phyloP scores from a whole-genome alignment of 164 flowering plant genomes.

The Stephania yunnanensis region DNA sequence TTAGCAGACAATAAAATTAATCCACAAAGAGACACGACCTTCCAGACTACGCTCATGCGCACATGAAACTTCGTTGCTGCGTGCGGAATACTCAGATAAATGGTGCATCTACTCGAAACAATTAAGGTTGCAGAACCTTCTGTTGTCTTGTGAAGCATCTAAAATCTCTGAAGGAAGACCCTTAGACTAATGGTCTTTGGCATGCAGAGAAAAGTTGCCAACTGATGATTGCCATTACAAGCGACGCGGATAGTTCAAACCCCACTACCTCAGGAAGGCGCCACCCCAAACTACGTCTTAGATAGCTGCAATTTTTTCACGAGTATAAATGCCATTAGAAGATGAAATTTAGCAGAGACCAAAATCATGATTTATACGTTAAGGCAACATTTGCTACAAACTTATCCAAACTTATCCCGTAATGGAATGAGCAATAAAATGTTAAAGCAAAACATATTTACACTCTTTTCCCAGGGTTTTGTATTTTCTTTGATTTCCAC shows the following conservation, averaged over 20 bases:
- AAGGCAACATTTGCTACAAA: not conserved
- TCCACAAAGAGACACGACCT: not conserved
- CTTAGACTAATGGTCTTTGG: conserved; percentile 73
- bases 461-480: not conserved
- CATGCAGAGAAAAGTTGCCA: conserved; percentile 88
- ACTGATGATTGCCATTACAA: conserved; percentile 82
- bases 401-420: no score
- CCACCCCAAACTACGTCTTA: conserved; percentile 84
- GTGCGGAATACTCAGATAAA: not conserved
- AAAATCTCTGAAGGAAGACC: not conserved
- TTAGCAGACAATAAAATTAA: not conserved
- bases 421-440: no score
- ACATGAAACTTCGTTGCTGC: not conserved
- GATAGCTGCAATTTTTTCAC: conserved; percentile 54
- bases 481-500: no score
- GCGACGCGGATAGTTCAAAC: conserved; percentile 68
- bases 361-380: no score
- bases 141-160: not conserved
- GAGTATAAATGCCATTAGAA: not conserved
- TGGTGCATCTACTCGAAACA: not conserved
- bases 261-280: conserved; percentile 80
- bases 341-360: no score
- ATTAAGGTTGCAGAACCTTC: not conserved
- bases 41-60: not conserved
- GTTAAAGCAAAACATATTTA: no score